A percentile compares a stretch with the other conserved stretches of the same genome.
These are phyloP conservation scores for Ganoderma boninense DNA, from an alignment of 1,284 basidiomycete genomes.

Conservation along the genomic window DNA sequence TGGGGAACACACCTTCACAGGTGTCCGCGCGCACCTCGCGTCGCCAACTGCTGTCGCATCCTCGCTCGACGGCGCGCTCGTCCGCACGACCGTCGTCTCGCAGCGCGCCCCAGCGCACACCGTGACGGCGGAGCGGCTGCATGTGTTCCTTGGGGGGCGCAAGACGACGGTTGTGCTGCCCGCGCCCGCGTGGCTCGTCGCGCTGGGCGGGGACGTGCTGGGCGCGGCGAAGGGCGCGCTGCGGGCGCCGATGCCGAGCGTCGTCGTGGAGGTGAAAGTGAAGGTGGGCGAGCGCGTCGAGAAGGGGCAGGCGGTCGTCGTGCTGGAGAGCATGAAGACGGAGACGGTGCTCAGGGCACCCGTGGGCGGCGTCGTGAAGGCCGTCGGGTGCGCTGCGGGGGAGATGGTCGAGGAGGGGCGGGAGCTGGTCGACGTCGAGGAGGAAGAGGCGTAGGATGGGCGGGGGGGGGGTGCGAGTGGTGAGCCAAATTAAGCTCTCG, in stretches of 20 bases:
- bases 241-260: slow-evolving; percentile 88
- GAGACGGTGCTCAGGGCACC: slow-evolving; percentile 86
- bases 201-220: slow-evolving; percentile 64
- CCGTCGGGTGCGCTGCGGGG: slow-evolving; percentile 80
- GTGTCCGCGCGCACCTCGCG: slow-evolving; percentile 62
- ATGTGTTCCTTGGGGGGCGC: slow-evolving; percentile 68
- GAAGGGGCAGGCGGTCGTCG: slow-evolving; percentile 82
- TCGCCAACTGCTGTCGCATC: slow-evolving; percentile 59
- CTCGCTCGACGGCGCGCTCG: slow-evolving; percentile 55
- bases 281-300: slow-evolving; percentile 80
- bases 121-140: slow-evolving; percentile 71
- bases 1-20: slow-evolving; percentile 51
- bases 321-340: slow-evolving; percentile 97
- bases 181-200: slow-evolving; percentile 71
- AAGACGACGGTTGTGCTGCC: slow-evolving; percentile 70
- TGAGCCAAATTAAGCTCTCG: background rate
- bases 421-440: slow-evolving; percentile 76
- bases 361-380: slow-evolving; percentile 71
- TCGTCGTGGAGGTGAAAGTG: slow-evolving; percentile 88
- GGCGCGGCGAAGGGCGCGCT: slow-evolving; percentile 58
- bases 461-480: background rate
- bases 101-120: slow-evolving; percentile 62
- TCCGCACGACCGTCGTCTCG: slow-evolving; percentile 75
- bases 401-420: slow-evolving; percentile 91
- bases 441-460: slow-evolving; percentile 39